phyloP scores from a whole-genome alignment of 495 filamentous ascomycete genomes.

The Viridothelium virens region DNA sequence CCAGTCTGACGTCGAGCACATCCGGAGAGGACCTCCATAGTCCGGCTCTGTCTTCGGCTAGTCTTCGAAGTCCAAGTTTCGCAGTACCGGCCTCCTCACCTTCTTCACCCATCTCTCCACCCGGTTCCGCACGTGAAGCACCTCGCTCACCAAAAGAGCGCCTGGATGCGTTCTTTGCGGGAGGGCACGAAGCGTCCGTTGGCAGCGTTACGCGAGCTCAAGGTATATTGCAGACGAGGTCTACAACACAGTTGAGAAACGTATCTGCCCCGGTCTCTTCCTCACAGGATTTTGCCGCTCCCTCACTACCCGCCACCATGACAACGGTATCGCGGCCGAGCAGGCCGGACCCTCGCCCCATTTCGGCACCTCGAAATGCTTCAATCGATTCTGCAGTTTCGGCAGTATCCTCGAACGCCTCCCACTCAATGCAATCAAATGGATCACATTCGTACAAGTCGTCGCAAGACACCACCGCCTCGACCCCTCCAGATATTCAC shows the following conservation, averaged over 20 bases:
- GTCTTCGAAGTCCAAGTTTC: background rate
- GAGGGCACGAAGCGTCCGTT: background rate
- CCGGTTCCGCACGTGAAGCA: slow-evolving; percentile 4
- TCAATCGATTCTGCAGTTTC: slow-evolving; percentile 96
- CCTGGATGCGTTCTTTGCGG: slow-evolving; percentile 7
- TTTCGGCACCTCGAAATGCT: slow-evolving; percentile 57
- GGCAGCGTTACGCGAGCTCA: background rate
- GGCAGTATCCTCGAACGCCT: slow-evolving; percentile 60
- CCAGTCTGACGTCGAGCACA: slow-evolving; percentile 8
- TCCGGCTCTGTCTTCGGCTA: slow-evolving; percentile 6
- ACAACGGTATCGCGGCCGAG: background rate
- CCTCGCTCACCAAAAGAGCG: slow-evolving; percentile 5
- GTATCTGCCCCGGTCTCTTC: background rate
- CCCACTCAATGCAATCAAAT: slow-evolving; percentile 49
- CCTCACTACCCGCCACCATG: background rate
- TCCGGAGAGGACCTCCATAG: slow-evolving; percentile 1
- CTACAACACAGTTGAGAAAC: slow-evolving; percentile 4
- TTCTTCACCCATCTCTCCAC: slow-evolving; percentile 4
- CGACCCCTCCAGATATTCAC: slow-evolving; percentile 32
- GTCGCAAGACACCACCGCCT: slow-evolving; percentile 33
- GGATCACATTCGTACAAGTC: slow-evolving; percentile 53
- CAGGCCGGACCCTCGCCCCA: background rate
- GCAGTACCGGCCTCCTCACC: background rate
- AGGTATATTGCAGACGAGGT: background rate
- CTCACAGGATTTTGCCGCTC: background rate